Percentiles rank a stretch among this genome's conserved stretches.
Evolutionary conservation across 2,329 filamentous ascomycete species (phyloP).

Genomic region (Colletotrichum acutatum): DNA sequence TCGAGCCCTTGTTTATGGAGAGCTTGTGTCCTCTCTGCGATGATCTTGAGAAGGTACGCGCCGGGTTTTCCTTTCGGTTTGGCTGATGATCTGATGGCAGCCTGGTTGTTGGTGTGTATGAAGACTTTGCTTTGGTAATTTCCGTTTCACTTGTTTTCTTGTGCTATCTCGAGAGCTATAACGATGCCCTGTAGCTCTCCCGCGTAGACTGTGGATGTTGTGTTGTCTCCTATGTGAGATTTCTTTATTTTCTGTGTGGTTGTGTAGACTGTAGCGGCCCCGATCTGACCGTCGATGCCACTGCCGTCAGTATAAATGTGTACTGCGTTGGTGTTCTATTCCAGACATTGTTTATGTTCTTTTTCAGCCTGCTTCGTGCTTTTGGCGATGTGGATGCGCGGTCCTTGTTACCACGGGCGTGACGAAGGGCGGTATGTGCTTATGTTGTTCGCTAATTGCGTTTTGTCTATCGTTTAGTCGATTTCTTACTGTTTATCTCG

Average conservation of each 20-base stretch:
- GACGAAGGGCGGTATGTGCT: not conserved
- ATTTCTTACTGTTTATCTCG: not conserved
- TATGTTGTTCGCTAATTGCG: not conserved
- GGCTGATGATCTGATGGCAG: not conserved
- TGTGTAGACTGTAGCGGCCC: not conserved
- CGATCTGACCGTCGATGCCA: not conserved
- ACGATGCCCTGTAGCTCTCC: not conserved
- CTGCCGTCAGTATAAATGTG: not conserved
- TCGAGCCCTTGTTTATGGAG: not conserved
- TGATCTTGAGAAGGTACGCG: not conserved
- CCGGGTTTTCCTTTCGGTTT: not conserved
- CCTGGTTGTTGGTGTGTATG: constrained; percentile 2
- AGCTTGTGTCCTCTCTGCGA: not conserved
- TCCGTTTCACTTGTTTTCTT: not conserved
- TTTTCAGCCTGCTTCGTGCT: not conserved
- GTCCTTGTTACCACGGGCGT: not conserved
- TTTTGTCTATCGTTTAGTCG: not conserved
- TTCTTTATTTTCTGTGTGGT: not conserved
- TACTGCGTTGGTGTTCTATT: not conserved
- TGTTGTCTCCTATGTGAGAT: not conserved
- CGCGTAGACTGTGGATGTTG: not conserved
- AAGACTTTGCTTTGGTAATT: not conserved
- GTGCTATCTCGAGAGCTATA: not conserved
- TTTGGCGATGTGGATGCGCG: not conserved
- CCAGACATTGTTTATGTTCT: not conserved